Conservation (phyloP, 305 asterid species). For the Solanum aculeatissimum region DNA sequence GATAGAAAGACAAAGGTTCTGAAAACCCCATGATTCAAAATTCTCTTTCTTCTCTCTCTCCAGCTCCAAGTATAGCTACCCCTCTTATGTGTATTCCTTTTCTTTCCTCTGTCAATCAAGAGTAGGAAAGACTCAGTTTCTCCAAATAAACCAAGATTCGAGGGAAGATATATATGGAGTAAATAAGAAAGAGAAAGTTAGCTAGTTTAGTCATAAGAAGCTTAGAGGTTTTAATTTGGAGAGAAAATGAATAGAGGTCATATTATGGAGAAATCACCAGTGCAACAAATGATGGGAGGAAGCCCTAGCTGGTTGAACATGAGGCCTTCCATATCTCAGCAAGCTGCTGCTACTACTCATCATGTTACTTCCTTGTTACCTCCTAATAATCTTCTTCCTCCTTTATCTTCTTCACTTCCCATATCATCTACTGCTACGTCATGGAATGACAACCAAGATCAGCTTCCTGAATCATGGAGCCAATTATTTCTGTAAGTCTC, state of each 20-base stretch:
- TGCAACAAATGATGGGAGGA: constrained; percentile 47
- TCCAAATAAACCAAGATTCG: no score
- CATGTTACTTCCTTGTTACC: constrained; percentile 12
- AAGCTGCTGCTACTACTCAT: neutral
- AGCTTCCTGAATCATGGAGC: constrained; percentile 57
- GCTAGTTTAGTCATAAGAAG: neutral
- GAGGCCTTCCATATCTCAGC: constrained; percentile 22
- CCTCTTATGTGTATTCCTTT: neutral
- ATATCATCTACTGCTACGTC: constrained; percentile 6
- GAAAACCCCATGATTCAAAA: constrained; percentile 24
- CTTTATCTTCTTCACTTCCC: constrained; percentile 3
- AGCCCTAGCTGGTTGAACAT: constrained; percentile 42
- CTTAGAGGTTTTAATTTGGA: neutral
- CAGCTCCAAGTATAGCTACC: constrained; percentile 4
- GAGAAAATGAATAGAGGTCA: constrained; percentile 40
- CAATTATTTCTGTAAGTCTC: constrained; percentile 53
- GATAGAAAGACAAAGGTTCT: constrained; percentile 21
- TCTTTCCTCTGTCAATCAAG: constrained; percentile 35
- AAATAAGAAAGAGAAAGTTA: neutral
- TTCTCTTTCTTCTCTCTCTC: constrained; percentile 3
- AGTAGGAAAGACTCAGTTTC: constrained; percentile 33
- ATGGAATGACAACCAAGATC: constrained; percentile 34
- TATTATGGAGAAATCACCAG: constrained; percentile 38
- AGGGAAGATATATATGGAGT: neutral
- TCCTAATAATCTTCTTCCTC: constrained; percentile 20